Percentiles rank a stretch among this genome's conserved stretches.
Conservation (phyloP, 495 filamentous ascomycete genomes). For the Xylona heveae region DNA sequence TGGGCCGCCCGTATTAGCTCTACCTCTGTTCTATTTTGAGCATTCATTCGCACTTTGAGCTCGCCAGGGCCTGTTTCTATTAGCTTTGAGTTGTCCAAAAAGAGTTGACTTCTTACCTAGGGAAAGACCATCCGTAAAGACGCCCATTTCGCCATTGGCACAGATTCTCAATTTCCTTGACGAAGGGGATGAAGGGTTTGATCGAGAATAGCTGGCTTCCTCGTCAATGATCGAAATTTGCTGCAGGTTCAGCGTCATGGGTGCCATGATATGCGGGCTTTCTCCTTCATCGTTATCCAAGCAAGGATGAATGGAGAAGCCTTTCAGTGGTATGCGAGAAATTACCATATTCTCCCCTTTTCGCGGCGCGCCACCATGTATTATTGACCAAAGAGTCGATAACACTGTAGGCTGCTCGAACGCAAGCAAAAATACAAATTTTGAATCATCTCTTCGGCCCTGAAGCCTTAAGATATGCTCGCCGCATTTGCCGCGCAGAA, state of each 20-base stretch:
- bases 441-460: constrained; percentile 41
- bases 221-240: constrained; percentile 33
- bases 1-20: too few species aligned
- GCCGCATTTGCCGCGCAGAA: constrained; percentile 43
- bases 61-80: constrained; percentile 35
- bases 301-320: constrained; percentile 39
- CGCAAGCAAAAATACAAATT: too few species aligned
- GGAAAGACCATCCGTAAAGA: constrained; percentile 53
- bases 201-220: constrained; percentile 11
- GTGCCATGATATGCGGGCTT: constrained; percentile 9
- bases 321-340: constrained; percentile 36
- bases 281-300: constrained; percentile 23
- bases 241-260: constrained; percentile 21
- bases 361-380: too few species aligned
- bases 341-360: constrained; percentile 42
- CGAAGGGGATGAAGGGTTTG: constrained; percentile 35
- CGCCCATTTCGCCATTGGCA: constrained; percentile 41
- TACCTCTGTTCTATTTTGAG: too few species aligned
- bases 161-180: constrained; percentile 51
- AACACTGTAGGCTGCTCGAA: too few species aligned
- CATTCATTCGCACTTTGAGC: too few species aligned
- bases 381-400: too few species aligned
- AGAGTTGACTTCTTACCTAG: constrained; percentile 21
- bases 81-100: constrained; percentile 2
- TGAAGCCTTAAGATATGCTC: constrained; percentile 45